phyloP scores from a whole-genome alignment of 2,329 filamentous ascomycete genomes.

The Aschersonia sp. region DNA sequence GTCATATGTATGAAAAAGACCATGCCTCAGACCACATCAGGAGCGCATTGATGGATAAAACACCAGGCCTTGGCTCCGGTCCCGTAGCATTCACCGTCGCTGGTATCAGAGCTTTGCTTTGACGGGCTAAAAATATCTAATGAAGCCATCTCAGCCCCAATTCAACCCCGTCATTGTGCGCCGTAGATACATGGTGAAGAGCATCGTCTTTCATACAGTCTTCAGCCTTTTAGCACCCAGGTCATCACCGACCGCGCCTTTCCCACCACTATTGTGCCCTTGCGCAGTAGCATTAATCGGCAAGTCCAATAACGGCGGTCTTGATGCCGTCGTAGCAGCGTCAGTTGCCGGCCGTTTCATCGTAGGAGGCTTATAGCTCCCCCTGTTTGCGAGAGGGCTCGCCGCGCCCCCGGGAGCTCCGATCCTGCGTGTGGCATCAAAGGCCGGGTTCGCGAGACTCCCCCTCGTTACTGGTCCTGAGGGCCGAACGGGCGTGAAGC shows the following conservation, averaged over 20 bases:
- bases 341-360: conserved; percentile 35
- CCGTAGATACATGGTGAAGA: conserved; percentile 5
- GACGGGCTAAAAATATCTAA: not conserved
- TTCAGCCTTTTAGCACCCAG: conserved; percentile 39
- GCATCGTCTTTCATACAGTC: conserved; percentile 7
- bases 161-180: conserved; percentile 9
- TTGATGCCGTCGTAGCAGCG: conserved; percentile 13
- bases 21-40: no score
- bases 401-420: conserved; percentile 38
- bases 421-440: conserved; percentile 41
- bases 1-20: not conserved
- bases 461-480: conserved; percentile 17
- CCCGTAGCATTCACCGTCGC: not conserved
- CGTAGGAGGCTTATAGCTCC: conserved; percentile 43
- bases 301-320: conserved; percentile 36
- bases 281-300: conserved; percentile 25
- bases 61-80: not conserved
- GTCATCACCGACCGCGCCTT: conserved; percentile 10
- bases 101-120: not conserved
- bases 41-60: no score
- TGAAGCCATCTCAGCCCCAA: not conserved
- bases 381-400: conserved; percentile 44
- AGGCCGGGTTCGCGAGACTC: conserved; percentile 35
- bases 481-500: conserved; percentile 15
- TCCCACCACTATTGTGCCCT: conserved; percentile 4